Conservation (phyloP, 2,329 filamentous ascomycete species). For the Fusarium brevicatenulatum region DNA sequence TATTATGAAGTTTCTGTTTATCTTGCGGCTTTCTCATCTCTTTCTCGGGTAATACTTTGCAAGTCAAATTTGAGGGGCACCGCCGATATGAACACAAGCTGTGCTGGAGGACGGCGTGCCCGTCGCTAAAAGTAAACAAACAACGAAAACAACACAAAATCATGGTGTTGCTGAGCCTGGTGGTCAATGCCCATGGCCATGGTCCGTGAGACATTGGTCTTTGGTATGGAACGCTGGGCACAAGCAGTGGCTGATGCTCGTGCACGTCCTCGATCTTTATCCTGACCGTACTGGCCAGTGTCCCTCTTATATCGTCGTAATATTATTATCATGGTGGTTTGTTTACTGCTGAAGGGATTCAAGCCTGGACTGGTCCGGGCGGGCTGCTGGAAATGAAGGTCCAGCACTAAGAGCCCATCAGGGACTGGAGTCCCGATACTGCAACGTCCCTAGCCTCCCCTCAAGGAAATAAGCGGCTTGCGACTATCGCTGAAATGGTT, state of each 20-base stretch:
- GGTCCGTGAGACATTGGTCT: constrained; percentile 38
- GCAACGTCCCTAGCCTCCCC: constrained; percentile 12
- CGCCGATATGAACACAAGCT: constrained; percentile 3
- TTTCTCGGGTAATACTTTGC: not conserved
- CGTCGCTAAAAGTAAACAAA: constrained; percentile 40
- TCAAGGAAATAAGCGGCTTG: constrained; percentile 38
- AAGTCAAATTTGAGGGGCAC: constrained; percentile 7
- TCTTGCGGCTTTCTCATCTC: not conserved
- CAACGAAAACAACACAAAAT: constrained; percentile 33
- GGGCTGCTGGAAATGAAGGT: constrained; percentile 39
- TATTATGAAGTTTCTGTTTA: not conserved
- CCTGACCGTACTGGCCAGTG: constrained; percentile 20
- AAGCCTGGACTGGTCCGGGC: constrained; percentile 34
- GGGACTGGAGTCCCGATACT: constrained; percentile 31
- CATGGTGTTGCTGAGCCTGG: constrained; percentile 15
- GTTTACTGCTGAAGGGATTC: constrained; percentile 19
- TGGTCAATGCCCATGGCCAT: constrained; percentile 24
- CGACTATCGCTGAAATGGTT: constrained; percentile 28
- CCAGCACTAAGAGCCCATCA: constrained; percentile 30
- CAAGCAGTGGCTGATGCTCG: constrained; percentile 31
- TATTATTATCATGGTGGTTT: constrained; percentile 15
- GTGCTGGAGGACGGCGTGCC: constrained; percentile 22
- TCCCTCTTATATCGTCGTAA: constrained; percentile 10
- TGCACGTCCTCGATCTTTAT: constrained; percentile 26
- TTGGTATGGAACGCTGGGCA: constrained; percentile 29